A percentile compares a stretch with the other conserved stretches of the same genome.
Evolutionary conservation across 2,329 filamentous ascomycete species (phyloP).

Genomic region (Aphanocladium album): DNA sequence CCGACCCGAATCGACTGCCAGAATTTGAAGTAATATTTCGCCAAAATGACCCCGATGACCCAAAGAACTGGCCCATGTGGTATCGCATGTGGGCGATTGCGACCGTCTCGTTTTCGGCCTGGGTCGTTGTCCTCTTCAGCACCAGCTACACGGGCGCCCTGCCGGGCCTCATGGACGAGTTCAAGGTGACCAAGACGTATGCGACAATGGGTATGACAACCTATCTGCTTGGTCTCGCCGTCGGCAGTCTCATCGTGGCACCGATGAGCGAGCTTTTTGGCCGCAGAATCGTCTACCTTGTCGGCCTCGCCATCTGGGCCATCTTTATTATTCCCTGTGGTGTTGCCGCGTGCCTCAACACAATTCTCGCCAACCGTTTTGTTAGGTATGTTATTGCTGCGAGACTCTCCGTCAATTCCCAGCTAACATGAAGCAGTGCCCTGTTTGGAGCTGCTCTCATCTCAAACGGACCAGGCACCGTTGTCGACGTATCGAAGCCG

Average conservation of each 20-base stretch:
- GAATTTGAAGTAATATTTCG: slow-evolving; percentile 66
- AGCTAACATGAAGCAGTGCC: slow-evolving; percentile 34
- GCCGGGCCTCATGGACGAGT: slow-evolving; percentile 59
- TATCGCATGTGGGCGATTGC: slow-evolving; percentile 29
- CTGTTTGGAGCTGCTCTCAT: slow-evolving; percentile 70
- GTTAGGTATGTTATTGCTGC: slow-evolving; percentile 43
- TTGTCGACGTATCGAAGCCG: slow-evolving; percentile 70
- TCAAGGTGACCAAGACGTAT: slow-evolving; percentile 49
- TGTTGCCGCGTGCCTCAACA: slow-evolving; percentile 57
- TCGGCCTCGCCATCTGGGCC: slow-evolving; percentile 55
- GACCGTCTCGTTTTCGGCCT: slow-evolving; percentile 34
- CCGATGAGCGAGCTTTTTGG: slow-evolving; percentile 64
- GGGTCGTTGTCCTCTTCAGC: slow-evolving; percentile 56
- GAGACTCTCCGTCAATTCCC: no score
- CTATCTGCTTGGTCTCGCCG: slow-evolving; percentile 65
- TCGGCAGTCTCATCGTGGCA: slow-evolving; percentile 62
- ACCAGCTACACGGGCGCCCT: slow-evolving; percentile 69
- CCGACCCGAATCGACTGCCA: not conserved
- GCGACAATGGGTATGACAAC: slow-evolving; percentile 67
- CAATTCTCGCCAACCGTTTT: slow-evolving; percentile 62
- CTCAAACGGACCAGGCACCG: slow-evolving; percentile 69
- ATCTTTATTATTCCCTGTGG: slow-evolving; percentile 64
- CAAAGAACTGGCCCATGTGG: slow-evolving; percentile 60
- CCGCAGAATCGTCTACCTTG: slow-evolving; percentile 57
- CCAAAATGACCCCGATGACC: slow-evolving; percentile 57